Percentiles rank a stretch among this genome's conserved stretches.
These are phyloP conservation scores for Erigeron canadensis DNA, from an alignment of 129 eudicot species.

Conservation along the genomic window DNA sequence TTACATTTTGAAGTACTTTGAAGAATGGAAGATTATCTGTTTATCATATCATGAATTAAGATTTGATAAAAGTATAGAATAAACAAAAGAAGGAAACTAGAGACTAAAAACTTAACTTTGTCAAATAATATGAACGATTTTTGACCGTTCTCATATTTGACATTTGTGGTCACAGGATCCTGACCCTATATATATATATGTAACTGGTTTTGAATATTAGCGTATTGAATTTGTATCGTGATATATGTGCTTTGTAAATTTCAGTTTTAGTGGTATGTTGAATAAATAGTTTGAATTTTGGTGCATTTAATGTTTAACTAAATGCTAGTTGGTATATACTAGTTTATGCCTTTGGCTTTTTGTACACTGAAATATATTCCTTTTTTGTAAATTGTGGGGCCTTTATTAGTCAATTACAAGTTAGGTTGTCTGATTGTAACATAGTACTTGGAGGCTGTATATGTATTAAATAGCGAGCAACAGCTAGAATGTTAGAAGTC, in stretches of 20 bases:
- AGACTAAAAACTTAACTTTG: not conserved
- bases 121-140: not conserved
- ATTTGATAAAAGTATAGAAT: too few species aligned
- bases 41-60: too few species aligned
- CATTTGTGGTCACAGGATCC: not conserved
- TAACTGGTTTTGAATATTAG: not conserved
- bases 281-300: constrained; percentile 11
- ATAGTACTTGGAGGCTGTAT: constrained; percentile 3
- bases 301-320: not conserved
- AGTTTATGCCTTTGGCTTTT: not conserved
- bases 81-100: too few species aligned
- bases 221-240: not conserved
- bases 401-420: too few species aligned
- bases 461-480: not conserved
- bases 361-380: not conserved
- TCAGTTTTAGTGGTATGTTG: not conserved
- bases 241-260: not conserved
- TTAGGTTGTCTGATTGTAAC: constrained; percentile 10
- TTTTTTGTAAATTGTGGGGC: not conserved
- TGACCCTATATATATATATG: too few species aligned
- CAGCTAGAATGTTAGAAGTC: not conserved
- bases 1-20: too few species aligned
- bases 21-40: too few species aligned
- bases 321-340: not conserved
- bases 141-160: not conserved